Conservation (phyloP, 768 basidiomycete species). For the Lactarius hatsudake region DNA sequence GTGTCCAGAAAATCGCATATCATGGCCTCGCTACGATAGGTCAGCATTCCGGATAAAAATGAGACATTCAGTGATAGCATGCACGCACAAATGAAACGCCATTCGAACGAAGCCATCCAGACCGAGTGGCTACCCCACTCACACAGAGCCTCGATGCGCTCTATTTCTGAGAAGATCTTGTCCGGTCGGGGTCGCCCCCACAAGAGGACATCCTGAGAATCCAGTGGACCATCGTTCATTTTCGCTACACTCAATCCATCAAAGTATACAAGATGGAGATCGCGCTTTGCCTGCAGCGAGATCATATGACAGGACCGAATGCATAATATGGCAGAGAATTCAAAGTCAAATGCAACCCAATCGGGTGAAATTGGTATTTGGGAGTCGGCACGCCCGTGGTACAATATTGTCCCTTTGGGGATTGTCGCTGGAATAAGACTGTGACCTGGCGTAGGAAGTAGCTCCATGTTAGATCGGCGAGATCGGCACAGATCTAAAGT, state of each 20-base stretch:
- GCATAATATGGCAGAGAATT: conserved; percentile 9
- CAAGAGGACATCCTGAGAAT: conserved; percentile 38
- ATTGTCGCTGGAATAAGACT: conserved; percentile 21
- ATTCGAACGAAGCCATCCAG: conserved; percentile 37
- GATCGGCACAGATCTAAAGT: not conserved
- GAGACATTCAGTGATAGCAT: not conserved
- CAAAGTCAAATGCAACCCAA: conserved; percentile 27
- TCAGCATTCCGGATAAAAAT: not conserved
- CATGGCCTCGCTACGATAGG: conserved; percentile 10
- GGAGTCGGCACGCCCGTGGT: conserved; percentile 20
- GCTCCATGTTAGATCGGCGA: not conserved
- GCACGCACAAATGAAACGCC: conserved; percentile 26
- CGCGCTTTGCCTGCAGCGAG: conserved; percentile 16
- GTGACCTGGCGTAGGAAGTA: conserved; percentile 10
- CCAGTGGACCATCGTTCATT: conserved; percentile 34
- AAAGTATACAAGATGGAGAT: conserved; percentile 24
- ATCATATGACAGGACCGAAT: conserved; percentile 6
- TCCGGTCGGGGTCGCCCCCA: conserved; percentile 34
- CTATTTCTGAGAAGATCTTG: conserved; percentile 27
- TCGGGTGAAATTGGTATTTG: conserved; percentile 16
- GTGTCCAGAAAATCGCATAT: conserved; percentile 8
- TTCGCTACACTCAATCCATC: conserved; percentile 25
- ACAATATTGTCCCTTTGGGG: conserved; percentile 23
- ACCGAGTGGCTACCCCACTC: conserved; percentile 34
- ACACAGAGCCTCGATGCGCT: conserved; percentile 35